Conservation (phyloP, 1,284 basidiomycete genomes). For the Trichosporon coremiiforme region DNA sequence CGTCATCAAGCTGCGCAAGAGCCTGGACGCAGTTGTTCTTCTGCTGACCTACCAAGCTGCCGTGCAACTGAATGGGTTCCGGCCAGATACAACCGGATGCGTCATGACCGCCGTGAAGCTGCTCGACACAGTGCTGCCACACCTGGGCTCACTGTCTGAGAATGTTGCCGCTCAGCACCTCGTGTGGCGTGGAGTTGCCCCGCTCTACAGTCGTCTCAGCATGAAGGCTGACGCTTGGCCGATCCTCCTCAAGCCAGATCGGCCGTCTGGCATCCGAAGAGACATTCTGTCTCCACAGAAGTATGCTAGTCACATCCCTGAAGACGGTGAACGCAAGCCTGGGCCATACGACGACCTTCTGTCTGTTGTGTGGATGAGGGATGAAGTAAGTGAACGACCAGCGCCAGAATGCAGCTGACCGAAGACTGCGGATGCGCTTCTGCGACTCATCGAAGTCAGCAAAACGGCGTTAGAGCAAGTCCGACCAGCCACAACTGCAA, state of each 20-base stretch:
- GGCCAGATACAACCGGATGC: slow-evolving; percentile 39
- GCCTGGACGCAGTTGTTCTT: slow-evolving; percentile 68
- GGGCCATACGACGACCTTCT: slow-evolving; percentile 15
- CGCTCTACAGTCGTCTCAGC: slow-evolving; percentile 58
- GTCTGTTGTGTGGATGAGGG: slow-evolving; percentile 62
- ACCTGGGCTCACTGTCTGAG: slow-evolving; percentile 26
- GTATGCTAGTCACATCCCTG: slow-evolving; percentile 23
- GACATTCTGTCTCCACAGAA: slow-evolving; percentile 57
- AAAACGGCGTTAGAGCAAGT: slow-evolving; percentile 18
- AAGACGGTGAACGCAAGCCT: slow-evolving; percentile 9
- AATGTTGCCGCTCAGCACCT: slow-evolving; percentile 46
- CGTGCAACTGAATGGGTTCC: slow-evolving; percentile 66
- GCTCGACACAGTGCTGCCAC: slow-evolving; percentile 30
- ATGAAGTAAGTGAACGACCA: slow-evolving; percentile 61
- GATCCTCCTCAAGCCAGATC: slow-evolving; percentile 66
- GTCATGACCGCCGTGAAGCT: slow-evolving; percentile 30
- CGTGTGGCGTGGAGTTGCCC: slow-evolving; percentile 68
- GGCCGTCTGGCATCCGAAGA: slow-evolving; percentile 67
- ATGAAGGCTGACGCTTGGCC: slow-evolving; percentile 58
- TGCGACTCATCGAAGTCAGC: slow-evolving; percentile 32
- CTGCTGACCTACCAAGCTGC: slow-evolving; percentile 70
- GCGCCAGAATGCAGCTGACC: slow-evolving; percentile 1
- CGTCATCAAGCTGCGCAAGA: slow-evolving; percentile 66
- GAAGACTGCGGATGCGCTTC: slow-evolving; percentile 20
- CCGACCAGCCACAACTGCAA: neutral